A percentile compares a stretch with the other conserved stretches of the same genome.
Evolutionary conservation across 2,329 filamentous ascomycete genomes (phyloP).

Genomic region (Bipolaris cookei): DNA sequence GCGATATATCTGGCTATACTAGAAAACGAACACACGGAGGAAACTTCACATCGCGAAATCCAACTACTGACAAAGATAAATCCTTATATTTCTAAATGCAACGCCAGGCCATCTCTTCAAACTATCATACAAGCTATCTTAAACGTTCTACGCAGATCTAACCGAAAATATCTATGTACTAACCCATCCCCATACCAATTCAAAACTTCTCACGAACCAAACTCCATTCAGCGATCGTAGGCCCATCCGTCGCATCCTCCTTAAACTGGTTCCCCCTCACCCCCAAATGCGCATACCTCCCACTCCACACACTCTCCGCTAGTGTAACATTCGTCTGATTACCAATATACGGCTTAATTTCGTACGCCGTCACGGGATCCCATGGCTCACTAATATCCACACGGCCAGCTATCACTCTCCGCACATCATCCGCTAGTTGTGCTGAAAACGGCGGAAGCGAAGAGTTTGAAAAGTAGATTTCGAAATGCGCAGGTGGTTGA

Average conservation of each 20-base stretch:
- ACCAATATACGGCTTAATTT: conserved; percentile 50
- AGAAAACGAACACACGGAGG: too few relatives aligned
- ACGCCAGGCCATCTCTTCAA: too few relatives aligned
- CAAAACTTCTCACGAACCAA: conserved; percentile 34
- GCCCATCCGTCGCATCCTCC: conserved; percentile 49
- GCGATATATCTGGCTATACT: too few relatives aligned
- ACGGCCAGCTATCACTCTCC: conserved; percentile 25
- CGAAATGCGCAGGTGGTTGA: conserved; percentile 60
- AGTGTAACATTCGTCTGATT: conserved; percentile 57
- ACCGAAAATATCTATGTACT: not conserved
- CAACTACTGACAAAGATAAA: too few relatives aligned
- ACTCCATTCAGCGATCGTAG: conserved; percentile 62
- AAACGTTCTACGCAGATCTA: not conserved
- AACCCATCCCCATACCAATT: not conserved
- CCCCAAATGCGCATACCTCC: conserved; percentile 55
- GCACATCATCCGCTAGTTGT: conserved; percentile 12
- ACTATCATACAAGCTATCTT: not conserved
- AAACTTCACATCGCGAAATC: too few relatives aligned
- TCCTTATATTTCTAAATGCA: not conserved
- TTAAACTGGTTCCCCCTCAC: conserved; percentile 56
- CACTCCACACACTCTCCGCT: conserved; percentile 50
- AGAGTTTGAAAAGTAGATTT: conserved; percentile 62
- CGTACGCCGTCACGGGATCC: conserved; percentile 41
- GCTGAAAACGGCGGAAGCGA: conserved; percentile 38
- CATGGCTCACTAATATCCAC: conserved; percentile 53